phyloP scores from a whole-genome alignment of 345 rosid species.

The Boechera divaricarpa region DNA sequence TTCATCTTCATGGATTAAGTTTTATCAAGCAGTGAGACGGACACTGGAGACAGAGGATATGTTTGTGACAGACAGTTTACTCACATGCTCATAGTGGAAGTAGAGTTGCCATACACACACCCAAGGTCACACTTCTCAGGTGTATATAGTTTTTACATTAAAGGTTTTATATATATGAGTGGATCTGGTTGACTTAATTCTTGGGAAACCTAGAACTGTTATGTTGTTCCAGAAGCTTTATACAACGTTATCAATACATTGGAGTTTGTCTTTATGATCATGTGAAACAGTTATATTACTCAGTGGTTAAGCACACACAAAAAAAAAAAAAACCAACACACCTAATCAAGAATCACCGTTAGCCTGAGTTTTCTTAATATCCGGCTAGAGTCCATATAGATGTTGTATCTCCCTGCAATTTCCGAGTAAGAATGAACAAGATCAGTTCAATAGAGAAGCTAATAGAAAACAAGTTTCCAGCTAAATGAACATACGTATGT shows the following conservation, averaged over 20 bases:
- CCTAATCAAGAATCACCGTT: slow-evolving; percentile 26
- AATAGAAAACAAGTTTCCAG: slow-evolving; percentile 22
- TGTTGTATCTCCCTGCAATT: slow-evolving; percentile 34
- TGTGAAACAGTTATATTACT: slow-evolving; percentile 21
- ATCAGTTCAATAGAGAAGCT: background rate
- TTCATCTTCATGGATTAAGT: slow-evolving; percentile 76
- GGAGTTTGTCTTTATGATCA: slow-evolving; percentile 30
- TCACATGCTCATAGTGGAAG: slow-evolving; percentile 67
- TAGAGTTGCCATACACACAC: slow-evolving; percentile 29
- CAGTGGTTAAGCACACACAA: slow-evolving; percentile 12
- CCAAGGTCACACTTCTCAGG: slow-evolving; percentile 21
- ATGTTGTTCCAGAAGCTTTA: slow-evolving; percentile 28
- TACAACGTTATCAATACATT: slow-evolving; percentile 40
- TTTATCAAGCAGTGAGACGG: slow-evolving; percentile 71
- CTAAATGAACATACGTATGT: slow-evolving; percentile 5
- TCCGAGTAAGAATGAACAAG: slow-evolving; percentile 8
- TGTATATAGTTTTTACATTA: slow-evolving; percentile 42
- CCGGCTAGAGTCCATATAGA: slow-evolving; percentile 29
- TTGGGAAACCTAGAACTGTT: slow-evolving; percentile 25
- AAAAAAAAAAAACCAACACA: background rate
- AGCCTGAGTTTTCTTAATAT: slow-evolving; percentile 19
- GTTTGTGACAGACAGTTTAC: slow-evolving; percentile 59
- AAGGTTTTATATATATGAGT: slow-evolving; percentile 25
- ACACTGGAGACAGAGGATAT: slow-evolving; percentile 57
- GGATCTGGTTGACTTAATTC: slow-evolving; percentile 29